Percentiles rank a stretch among this genome's conserved stretches.
Conservation (phyloP, 495 filamentous ascomycete species). For the Aspergillus biplanus region DNA sequence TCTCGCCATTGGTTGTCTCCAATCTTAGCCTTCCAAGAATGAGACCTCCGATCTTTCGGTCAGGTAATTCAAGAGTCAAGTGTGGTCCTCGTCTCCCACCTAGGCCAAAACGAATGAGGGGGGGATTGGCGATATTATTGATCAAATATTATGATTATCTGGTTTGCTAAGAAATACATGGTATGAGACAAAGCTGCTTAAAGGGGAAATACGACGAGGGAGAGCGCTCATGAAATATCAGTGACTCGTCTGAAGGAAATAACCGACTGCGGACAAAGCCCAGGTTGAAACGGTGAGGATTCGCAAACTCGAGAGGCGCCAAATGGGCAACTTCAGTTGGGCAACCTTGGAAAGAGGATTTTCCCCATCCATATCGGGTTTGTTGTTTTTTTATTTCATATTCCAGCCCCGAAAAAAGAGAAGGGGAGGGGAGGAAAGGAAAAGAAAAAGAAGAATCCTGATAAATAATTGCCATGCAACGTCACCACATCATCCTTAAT, state of each 20-base stretch:
- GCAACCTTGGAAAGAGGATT: neutral
- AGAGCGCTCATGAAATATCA: too few species aligned
- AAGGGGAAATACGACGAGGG: neutral
- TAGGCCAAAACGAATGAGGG: neutral
- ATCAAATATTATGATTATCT: neutral
- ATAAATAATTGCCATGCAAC: neutral
- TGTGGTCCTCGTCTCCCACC: neutral
- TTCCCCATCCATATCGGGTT: neutral
- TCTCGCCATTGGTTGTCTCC: slow-evolving; percentile 23
- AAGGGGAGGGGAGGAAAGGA: neutral
- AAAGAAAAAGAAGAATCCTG: neutral
- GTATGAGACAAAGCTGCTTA: neutral
- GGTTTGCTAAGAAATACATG: too few species aligned
- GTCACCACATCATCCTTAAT: slow-evolving; percentile 4
- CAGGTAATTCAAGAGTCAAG: slow-evolving; percentile 13
- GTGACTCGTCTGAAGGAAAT: too few species aligned
- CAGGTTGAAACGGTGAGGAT: too few species aligned
- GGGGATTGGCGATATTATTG: neutral
- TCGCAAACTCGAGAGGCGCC: too few species aligned
- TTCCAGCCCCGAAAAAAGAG: neutral
- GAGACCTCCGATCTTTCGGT: slow-evolving; percentile 29
- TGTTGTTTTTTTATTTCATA: neutral
- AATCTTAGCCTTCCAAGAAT: slow-evolving; percentile 12
- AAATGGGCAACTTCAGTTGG: neutral
- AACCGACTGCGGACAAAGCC: too few species aligned